phyloP scores from a whole-genome alignment of 805 yeast genomes.

The Wickerhamomyces hampshirensis region DNA sequence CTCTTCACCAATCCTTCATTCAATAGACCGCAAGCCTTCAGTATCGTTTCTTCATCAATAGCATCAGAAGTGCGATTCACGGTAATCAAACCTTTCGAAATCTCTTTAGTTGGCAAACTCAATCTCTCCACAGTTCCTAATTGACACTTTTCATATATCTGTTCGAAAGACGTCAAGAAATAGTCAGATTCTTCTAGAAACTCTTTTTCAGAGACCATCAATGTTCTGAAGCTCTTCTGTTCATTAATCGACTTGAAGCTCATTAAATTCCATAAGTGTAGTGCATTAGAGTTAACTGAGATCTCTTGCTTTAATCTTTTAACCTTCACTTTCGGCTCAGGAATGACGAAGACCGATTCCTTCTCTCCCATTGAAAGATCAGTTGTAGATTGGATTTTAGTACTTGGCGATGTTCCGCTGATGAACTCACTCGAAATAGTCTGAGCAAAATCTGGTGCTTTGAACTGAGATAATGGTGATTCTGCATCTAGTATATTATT shows the following conservation, averaged over 20 bases:
- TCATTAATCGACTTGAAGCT: slow-evolving; percentile 50
- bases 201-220: slow-evolving; percentile 36
- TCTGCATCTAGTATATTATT: slow-evolving; percentile 8
- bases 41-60: slow-evolving; percentile 1
- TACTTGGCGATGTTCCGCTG: slow-evolving; percentile 2
- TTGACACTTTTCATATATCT: slow-evolving; percentile 42
- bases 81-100: slow-evolving; percentile 18
- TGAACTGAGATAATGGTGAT: slow-evolving; percentile 18
- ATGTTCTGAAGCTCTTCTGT: slow-evolving; percentile 46
- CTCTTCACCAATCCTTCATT: slow-evolving; percentile 4
- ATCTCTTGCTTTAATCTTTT: slow-evolving; percentile 34
- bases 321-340: slow-evolving; percentile 31
- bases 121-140: slow-evolving; percentile 39
- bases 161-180: slow-evolving; percentile 38
- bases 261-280: slow-evolving; percentile 52
- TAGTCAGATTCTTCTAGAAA: slow-evolving; percentile 25
- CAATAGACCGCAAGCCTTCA: slow-evolving; percentile 2
- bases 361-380: slow-evolving; percentile 1
- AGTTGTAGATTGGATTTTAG: background rate
- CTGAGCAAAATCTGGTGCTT: slow-evolving; percentile 10
- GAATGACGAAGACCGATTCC: slow-evolving; percentile 28
- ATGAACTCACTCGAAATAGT: slow-evolving; percentile 2
- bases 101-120: slow-evolving; percentile 21
- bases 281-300: slow-evolving; percentile 43
- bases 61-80: slow-evolving; percentile 2